Conservation (phyloP, 2,329 filamentous ascomycete genomes). For the Ploettnerulaceae sp. region DNA sequence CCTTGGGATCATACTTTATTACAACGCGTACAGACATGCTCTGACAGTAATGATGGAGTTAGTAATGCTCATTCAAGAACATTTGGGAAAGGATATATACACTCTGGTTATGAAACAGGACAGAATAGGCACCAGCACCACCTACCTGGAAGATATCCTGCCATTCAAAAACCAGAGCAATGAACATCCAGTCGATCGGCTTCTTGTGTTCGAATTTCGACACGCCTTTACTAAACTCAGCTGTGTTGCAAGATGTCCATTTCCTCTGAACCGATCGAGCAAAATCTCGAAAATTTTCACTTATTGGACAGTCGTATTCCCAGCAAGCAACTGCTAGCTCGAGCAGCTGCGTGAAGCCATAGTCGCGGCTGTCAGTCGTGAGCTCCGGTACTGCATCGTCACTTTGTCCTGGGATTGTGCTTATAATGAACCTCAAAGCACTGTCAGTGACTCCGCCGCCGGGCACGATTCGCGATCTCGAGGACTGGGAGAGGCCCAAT, state of each 20-base stretch:
- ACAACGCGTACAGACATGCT: constrained; percentile 1
- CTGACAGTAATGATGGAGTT: too few relatives aligned
- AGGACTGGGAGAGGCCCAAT: not conserved
- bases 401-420: constrained; percentile 2
- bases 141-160: constrained; percentile 6
- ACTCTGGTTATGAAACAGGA: too few relatives aligned
- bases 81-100: too few relatives aligned
- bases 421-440: constrained; percentile 6
- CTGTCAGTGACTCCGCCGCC: constrained; percentile 4
- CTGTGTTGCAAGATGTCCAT: not conserved
- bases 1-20: constrained; percentile 2
- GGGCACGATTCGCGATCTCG: not conserved
- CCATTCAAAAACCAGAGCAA: constrained; percentile 8
- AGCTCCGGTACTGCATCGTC: not conserved
- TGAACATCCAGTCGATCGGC: constrained; percentile 10
- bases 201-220: not conserved
- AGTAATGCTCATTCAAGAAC: too few relatives aligned
- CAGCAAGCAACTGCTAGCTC: constrained; percentile 5
- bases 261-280: not conserved
- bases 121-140: too few relatives aligned
- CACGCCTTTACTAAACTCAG: not conserved
- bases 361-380: not conserved
- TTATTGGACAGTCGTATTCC: constrained; percentile 6
- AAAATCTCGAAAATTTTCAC: not conserved
- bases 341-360: constrained; percentile 3